Conservation (phyloP, 352 stramenopile genomes). For the Phytophthora europaea region DNA sequence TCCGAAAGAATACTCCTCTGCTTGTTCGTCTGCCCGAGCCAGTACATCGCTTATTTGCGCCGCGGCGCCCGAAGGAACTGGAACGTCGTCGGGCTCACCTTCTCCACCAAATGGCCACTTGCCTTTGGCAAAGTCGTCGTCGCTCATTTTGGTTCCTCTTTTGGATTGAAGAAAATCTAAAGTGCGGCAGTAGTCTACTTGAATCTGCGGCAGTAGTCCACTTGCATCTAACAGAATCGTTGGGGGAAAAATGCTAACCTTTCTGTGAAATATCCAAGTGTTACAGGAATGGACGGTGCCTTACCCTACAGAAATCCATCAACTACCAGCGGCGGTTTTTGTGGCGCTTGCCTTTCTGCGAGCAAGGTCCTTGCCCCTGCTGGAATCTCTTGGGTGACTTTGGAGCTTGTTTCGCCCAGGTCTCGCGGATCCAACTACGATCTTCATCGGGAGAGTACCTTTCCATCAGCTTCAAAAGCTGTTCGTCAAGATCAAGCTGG, state of each 20-base stretch:
- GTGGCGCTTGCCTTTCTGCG: too few relatives aligned
- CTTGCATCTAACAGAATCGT: too few relatives aligned
- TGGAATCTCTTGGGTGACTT: neutral
- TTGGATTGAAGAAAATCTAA: too few relatives aligned
- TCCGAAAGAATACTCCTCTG: conserved; percentile 18
- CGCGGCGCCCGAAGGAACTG: neutral
- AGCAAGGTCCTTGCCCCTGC: too few relatives aligned
- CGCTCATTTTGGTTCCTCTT: neutral
- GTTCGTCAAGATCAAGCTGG: neutral
- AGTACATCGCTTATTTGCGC: conserved; percentile 19
- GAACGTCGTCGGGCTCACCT: conserved; percentile 2
- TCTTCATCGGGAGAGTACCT: neutral
- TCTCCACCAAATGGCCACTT: conserved; percentile 15
- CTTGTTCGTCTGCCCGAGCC: neutral
- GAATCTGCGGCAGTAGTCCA: too few relatives aligned
- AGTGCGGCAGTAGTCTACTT: too few relatives aligned
- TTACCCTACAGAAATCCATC: too few relatives aligned
- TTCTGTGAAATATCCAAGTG: too few relatives aligned
- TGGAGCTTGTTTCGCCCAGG: neutral
- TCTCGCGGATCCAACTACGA: neutral
- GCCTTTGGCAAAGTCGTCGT: neutral
- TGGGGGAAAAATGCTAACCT: too few relatives aligned
- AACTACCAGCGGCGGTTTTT: too few relatives aligned
- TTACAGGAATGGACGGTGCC: too few relatives aligned
- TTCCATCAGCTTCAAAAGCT: neutral